Base-by-base conservation (phyloP, 345 rosid species). In the Nephelium lappaceum region DNA sequence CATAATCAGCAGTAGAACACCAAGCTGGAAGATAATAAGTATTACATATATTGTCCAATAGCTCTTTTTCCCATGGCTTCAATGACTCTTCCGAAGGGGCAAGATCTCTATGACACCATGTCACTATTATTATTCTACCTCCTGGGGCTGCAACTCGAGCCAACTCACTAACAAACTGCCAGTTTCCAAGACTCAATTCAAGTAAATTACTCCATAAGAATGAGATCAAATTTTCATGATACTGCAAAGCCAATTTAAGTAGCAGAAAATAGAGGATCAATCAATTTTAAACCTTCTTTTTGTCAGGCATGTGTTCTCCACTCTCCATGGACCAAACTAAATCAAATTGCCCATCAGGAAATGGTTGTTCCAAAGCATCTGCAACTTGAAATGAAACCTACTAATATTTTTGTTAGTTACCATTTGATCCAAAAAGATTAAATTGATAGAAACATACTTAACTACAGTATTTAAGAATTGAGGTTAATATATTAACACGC, bases 321-420 rank as follows among this genome's bases (percentile, higher is more conserved):
- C 99, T 95, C 87, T 93, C 99, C 98, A 93, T 95, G 42, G 97
- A 93, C 98, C 98, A 95, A 11, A 95, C 97, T 6, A 93, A 87
- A 85, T 95, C 93, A 77, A 95, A 95, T 55, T 82, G 84, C 2
- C 81, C 90, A 80, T 91, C 97, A 23, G 95, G 91, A 85, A 95
- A 95, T 55, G 99, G 99, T 79, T 95, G 98, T 15, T 88, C 85
- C 83, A 95, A 82, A 39, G 98, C 98, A 85, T 95, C 95, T 64
- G 91, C 98, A 72, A 95, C 98, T 89, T 85, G 95, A 84, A 92
- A 92, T 5, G 92, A 85, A 36, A 81, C 93, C 98, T 92, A 84
- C 76, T 11, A 78, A 69, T 31, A 31, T 31, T 31, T 2, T 31
- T 31, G 36, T 31, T 31, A 2, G 36, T 31, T 31, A 31, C 3